Evolutionary conservation across 2,329 filamentous ascomycete genomes (phyloP).

Genomic region (Pseudopyrenochaeta lycopersici): DNA sequence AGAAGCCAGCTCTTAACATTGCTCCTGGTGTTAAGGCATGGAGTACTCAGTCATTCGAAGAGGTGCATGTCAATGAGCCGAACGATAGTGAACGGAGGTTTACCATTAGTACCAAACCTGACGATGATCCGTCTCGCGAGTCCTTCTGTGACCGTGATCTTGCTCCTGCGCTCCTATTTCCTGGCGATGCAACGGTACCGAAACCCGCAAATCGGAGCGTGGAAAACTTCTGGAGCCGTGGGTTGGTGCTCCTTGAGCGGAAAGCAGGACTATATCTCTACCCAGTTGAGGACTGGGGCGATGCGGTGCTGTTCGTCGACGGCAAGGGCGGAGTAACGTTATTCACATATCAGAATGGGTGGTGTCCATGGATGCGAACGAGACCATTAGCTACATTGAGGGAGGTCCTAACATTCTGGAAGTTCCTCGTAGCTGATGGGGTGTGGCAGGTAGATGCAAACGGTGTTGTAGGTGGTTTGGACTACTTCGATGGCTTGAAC

Average conservation of each 20-base stretch:
- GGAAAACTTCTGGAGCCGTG: slow-evolving; percentile 7
- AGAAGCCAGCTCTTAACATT: slow-evolving; percentile 3
- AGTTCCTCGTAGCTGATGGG: slow-evolving; percentile 4
- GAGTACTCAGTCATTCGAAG: slow-evolving; percentile 3
- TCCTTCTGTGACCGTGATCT: slow-evolving; percentile 2
- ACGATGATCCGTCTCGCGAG: slow-evolving; percentile 6
- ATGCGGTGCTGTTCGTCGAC: slow-evolving; percentile 8
- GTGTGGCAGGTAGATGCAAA: slow-evolving; percentile 8
- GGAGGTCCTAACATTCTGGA: slow-evolving; percentile 10
- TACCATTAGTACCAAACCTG: slow-evolving; percentile 5
- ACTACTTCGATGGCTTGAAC: slow-evolving; percentile 3
- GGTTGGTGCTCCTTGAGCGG: slow-evolving; percentile 9
- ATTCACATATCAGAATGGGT: slow-evolving; percentile 8
- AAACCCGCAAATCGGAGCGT: slow-evolving; percentile 3
- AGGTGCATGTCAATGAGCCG: slow-evolving; percentile 5
- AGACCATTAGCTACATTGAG: slow-evolving; percentile 8
- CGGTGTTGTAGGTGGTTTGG: slow-evolving; percentile 4
- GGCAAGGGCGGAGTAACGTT: slow-evolving; percentile 4
- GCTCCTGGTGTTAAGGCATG: slow-evolving; percentile 8
- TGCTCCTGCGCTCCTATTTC: slow-evolving; percentile 9
- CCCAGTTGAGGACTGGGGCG: slow-evolving; percentile 7
- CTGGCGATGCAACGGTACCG: slow-evolving; percentile 1
- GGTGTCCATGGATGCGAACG: slow-evolving; percentile 8
- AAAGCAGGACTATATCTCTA: slow-evolving; percentile 7
- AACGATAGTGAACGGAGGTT: slow-evolving; percentile 5